A percentile compares a stretch with the other conserved stretches of the same genome.
phyloP scores from a whole-genome alignment of 2,329 filamentous ascomycete species.

The Fusarium miscanthi region DNA sequence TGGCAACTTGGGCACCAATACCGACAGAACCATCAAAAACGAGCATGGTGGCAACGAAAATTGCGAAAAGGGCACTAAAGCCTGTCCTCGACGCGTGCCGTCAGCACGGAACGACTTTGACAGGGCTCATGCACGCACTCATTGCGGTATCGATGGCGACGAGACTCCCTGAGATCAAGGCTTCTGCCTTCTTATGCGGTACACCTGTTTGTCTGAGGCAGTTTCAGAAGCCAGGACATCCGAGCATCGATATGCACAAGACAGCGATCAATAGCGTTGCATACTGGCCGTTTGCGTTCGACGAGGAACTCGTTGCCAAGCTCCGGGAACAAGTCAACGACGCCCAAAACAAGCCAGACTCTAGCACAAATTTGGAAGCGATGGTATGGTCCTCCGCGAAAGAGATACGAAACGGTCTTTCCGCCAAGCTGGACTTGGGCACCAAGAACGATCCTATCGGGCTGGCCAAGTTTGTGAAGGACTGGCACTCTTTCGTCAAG shows the following conservation, averaged over 20 bases:
- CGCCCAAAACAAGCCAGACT: rapidly evolving
- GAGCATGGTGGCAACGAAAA: background rate
- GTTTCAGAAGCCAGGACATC: background rate
- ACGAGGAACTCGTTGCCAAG: background rate
- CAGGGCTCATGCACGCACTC: conserved; percentile 3
- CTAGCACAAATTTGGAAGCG: background rate
- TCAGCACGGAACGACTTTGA: conserved; percentile 10
- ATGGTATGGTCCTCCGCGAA: conserved; percentile 38
- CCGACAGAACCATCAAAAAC: background rate
- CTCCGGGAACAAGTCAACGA: background rate
- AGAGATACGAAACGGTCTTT: conserved; percentile 32
- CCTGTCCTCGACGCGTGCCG: background rate
- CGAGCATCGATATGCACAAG: background rate
- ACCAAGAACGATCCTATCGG: conserved; percentile 19
- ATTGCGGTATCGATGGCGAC: conserved; percentile 4
- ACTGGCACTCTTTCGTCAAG: conserved; percentile 13
- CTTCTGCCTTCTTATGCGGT: background rate
- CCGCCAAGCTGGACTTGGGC: conserved; percentile 24
- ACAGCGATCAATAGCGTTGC: conserved; percentile 3
- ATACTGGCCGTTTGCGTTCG: conserved; percentile 7
- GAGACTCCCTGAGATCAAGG: background rate
- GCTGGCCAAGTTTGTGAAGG: conserved; percentile 1
- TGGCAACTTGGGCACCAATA: conserved; percentile 17
- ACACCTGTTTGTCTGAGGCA: conserved; percentile 20
- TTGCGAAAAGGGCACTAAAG: background rate